Conservation (phyloP, 352 stramenopile genomes). For the Pseudoperonospora humuli region DNA sequence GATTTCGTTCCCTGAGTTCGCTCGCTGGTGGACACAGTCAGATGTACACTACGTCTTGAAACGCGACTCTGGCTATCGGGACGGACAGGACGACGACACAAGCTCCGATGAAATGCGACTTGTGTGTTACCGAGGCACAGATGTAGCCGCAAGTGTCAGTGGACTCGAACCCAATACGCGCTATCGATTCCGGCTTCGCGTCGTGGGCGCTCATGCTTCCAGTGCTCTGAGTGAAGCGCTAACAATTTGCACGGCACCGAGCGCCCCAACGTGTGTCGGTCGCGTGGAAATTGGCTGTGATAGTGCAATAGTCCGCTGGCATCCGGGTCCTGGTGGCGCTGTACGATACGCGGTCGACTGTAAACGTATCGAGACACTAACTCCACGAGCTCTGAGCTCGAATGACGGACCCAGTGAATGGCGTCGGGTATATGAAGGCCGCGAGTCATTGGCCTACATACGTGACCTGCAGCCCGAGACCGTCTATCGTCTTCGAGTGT, state of each 20-base stretch:
- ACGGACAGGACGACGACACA: slow-evolving; percentile 1
- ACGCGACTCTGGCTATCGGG: slow-evolving; percentile 31
- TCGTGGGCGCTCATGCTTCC: slow-evolving; percentile 65
- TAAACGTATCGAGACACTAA: slow-evolving; percentile 60
- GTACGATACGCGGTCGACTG: slow-evolving; percentile 69
- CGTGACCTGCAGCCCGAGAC: slow-evolving; percentile 61
- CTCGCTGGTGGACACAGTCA: slow-evolving; percentile 76
- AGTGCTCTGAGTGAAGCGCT: slow-evolving; percentile 72
- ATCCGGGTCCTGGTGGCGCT: slow-evolving; percentile 60
- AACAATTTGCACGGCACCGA: slow-evolving; percentile 56
- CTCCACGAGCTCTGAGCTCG: slow-evolving; percentile 2
- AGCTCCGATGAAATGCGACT: slow-evolving; percentile 41
- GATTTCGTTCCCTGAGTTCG: slow-evolving; percentile 85
- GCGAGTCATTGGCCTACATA: slow-evolving; percentile 53
- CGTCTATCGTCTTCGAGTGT: slow-evolving; percentile 81
- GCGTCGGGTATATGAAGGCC: slow-evolving; percentile 73
- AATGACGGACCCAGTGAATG: slow-evolving; percentile 41
- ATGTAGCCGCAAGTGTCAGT: slow-evolving; percentile 30
- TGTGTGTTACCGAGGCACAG: slow-evolving; percentile 68
- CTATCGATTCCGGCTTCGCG: slow-evolving; percentile 80
- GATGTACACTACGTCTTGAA: slow-evolving; percentile 84
- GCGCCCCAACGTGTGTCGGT: slow-evolving; percentile 43
- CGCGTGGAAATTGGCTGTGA: slow-evolving; percentile 48
- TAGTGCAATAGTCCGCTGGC: slow-evolving; percentile 70
- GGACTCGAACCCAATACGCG: slow-evolving; percentile 78